Evolutionary conservation across 2,329 filamentous ascomycete genomes (phyloP), one percentile per base, ranked within the genome.

Genomic region (Arthrocladium fulminans): DNA sequence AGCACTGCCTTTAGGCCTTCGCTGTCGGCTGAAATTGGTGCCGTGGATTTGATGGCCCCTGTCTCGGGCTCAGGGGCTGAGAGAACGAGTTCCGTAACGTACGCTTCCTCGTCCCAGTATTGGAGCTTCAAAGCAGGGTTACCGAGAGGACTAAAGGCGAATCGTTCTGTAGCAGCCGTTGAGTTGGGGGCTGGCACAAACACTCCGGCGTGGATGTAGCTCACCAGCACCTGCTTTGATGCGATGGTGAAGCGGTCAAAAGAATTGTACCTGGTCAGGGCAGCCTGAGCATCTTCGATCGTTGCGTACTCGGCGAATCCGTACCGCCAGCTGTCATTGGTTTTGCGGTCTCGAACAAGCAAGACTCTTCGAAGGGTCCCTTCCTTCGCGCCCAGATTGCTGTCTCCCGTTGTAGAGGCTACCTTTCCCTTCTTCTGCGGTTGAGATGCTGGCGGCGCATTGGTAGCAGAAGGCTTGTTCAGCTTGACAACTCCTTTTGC

Each of bases 241-340:
- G 81, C 82, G 52, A 92, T 86, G 2, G 83, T 88, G 59, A 90
- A 90, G 43, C 81, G 83, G 9, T 86, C 79, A 23, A 82, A 79
- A 27, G 81, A 82, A 32, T 79, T 79, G 57, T 84, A 83, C 56
- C 87, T 86, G 19, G 76, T 73, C 60, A 89, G 68, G 3, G 87
- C 87, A 19, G 81, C 83, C 62, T 81, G 76, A 2, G 87, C 85
- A 63, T 92, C 86, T 62, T 84, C 80, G 15, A 87, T 71, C 0
- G 79, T 84, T 58, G 79, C 82, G 61, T 89, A 94, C 63, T 94
- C 87, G 1, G 82, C 87, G 65, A 94, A 94, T 0, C 86, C 87
- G 58, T 87, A 94, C 56, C 82, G 79, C 74, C 85, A 86, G 45
- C 83, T 87, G 51, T 86, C 81, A 47, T 86, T 77, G 3, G 75